Evolutionary conservation across 768 basidiomycete species (phyloP).

Genomic region (Boletus rex-veris): DNA sequence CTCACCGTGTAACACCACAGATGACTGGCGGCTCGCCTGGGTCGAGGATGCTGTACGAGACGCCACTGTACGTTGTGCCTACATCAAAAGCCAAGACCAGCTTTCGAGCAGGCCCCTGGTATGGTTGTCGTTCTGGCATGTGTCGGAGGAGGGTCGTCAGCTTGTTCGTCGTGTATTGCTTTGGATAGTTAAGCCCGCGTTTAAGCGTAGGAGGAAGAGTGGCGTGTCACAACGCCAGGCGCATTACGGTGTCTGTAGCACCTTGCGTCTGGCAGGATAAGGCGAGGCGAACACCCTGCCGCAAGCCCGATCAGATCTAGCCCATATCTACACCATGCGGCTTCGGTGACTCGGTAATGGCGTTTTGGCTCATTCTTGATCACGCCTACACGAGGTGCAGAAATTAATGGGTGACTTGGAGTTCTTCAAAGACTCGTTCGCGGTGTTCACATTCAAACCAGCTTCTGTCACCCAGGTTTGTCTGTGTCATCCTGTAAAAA

Average conservation of each 20-base stretch:
- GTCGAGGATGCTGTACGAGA: slow-evolving; percentile 40
- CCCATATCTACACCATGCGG: slow-evolving; percentile 4
- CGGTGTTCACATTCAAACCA: not conserved
- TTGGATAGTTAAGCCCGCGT: not conserved
- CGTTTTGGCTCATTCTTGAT: not conserved
- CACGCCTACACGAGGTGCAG: not conserved
- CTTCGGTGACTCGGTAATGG: not conserved
- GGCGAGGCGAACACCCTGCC: slow-evolving; percentile 12
- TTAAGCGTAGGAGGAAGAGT: not conserved
- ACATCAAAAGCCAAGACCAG: slow-evolving; percentile 51
- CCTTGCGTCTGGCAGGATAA: slow-evolving; percentile 7
- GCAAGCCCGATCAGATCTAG: slow-evolving; percentile 9
- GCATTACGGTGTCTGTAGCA: not conserved
- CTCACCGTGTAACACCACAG: slow-evolving; percentile 25
- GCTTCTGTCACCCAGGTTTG: too few relatives aligned
- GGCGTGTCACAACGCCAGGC: not conserved
- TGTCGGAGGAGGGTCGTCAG: not conserved
- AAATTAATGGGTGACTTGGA: not conserved
- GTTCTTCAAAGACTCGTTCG: not conserved
- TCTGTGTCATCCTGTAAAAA: too few relatives aligned
- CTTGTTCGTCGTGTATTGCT: not conserved
- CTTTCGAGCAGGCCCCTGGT: slow-evolving; percentile 39
- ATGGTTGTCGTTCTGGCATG: slow-evolving; percentile 35
- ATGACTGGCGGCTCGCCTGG: slow-evolving; percentile 28
- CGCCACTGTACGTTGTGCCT: slow-evolving; percentile 50